Percentiles rank a stretch among this genome's conserved stretches.
Evolutionary conservation across 1,284 basidiomycete species (phyloP).

Genomic region (Ceratobasidium sp.): DNA sequence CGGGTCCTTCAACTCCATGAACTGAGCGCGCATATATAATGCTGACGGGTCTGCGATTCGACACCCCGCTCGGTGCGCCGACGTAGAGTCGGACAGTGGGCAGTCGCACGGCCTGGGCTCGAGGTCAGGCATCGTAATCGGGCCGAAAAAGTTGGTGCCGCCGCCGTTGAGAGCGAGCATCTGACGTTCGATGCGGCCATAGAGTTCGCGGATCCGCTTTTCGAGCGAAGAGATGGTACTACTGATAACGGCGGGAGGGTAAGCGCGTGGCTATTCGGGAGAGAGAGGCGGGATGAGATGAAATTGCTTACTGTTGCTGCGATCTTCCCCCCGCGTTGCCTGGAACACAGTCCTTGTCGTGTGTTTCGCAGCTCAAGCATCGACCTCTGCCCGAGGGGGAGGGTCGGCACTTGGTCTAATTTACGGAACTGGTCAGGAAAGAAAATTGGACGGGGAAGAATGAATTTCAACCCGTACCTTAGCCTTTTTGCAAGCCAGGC

Average conservation of each 20-base stretch:
- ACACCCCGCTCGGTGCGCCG: conserved; percentile 22
- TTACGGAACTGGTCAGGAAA: neutral
- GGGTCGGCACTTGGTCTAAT: conserved; percentile 13
- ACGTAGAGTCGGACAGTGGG: neutral
- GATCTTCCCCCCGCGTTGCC: neutral
- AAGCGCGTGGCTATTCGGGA: neutral
- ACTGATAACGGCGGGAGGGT: neutral
- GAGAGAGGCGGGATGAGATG: neutral
- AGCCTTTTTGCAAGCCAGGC: neutral
- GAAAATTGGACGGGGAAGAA: neutral
- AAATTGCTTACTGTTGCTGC: neutral
- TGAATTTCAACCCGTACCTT: conserved; percentile 10
- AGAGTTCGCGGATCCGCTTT: neutral
- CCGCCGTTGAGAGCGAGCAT: conserved; percentile 10
- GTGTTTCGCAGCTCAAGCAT: neutral
- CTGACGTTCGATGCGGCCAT: neutral
- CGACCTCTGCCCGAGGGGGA: neutral
- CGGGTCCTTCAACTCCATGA: conserved; percentile 17
- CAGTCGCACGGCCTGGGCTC: conserved; percentile 17
- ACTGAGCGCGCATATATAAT: conserved; percentile 13
- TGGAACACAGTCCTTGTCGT: neutral
- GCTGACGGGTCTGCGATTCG: neutral
- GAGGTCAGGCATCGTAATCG: neutral
- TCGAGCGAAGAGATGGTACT: neutral
- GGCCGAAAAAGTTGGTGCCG: neutral